phyloP scores from a whole-genome alignment of 2,329 filamentous ascomycete genomes.

The Verticillium tricorpus region DNA sequence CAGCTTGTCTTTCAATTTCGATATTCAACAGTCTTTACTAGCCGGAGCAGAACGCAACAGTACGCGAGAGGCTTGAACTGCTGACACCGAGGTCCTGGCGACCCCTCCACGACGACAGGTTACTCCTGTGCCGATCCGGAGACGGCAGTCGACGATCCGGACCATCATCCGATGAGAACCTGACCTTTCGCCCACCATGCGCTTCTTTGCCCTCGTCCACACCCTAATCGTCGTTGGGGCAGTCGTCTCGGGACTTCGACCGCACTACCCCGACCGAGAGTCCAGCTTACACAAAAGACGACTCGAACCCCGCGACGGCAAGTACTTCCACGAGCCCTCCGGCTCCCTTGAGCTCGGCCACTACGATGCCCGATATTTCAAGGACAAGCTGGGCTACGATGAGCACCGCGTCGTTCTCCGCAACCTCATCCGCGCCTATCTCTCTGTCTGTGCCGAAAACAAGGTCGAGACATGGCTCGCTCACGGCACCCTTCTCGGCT shows the following conservation, averaged over 20 bases:
- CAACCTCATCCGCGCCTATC: constrained; percentile 70
- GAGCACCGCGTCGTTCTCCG: constrained; percentile 62
- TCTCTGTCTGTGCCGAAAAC: constrained; percentile 58
- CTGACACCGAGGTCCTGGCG: not conserved
- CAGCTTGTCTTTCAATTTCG: not conserved
- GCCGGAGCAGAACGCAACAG: not conserved
- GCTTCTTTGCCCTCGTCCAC: not conserved
- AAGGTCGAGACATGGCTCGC: constrained; percentile 81
- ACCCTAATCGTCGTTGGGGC: not conserved
- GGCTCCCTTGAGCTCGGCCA: constrained; percentile 57
- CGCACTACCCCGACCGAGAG: not conserved
- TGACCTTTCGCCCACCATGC: not conserved
- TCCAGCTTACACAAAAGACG: not conserved
- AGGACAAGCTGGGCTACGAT: constrained; percentile 56
- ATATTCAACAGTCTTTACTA: not conserved
- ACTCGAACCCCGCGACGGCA: constrained; percentile 31
- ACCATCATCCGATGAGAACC: not conserved
- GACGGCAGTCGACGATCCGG: not conserved
- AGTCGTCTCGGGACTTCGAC: not conserved
- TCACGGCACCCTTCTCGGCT: constrained; percentile 77
- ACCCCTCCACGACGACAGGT: not conserved
- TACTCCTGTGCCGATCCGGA: not conserved
- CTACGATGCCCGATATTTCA: constrained; percentile 71
- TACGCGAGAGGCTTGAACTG: not conserved
- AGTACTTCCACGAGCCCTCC: constrained; percentile 63